These are phyloP conservation scores for Aspergillus sparsus DNA, from an alignment of 495 filamentous ascomycete genomes.

Conservation along the genomic window DNA sequence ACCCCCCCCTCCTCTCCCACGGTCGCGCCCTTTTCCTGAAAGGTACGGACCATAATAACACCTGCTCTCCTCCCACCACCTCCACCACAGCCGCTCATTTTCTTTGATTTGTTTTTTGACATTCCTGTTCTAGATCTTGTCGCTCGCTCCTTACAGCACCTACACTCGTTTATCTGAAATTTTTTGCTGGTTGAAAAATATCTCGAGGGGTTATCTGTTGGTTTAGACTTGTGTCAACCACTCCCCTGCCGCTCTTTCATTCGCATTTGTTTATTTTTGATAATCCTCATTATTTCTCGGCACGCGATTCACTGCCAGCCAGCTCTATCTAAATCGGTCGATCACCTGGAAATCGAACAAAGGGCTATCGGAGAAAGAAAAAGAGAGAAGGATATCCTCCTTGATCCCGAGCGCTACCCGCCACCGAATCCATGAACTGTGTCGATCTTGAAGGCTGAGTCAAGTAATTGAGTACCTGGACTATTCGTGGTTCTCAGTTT, in stretches of 20 bases:
- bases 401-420: constrained; percentile 12
- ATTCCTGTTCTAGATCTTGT: constrained; percentile 29
- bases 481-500: constrained; percentile 11
- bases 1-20: constrained; percentile 27
- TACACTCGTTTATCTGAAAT: constrained; percentile 32
- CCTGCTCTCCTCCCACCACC: constrained; percentile 6
- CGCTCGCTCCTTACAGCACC: constrained; percentile 46
- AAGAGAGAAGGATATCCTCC: constrained; percentile 1
- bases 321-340: constrained; percentile 12
- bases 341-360: constrained; percentile 3
- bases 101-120: constrained; percentile 15
- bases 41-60: constrained; percentile 28
- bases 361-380: constrained; percentile 6
- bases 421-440: constrained; percentile 19
- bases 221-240: constrained; percentile 20
- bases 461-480: constrained; percentile 16
- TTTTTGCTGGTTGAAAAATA: constrained; percentile 18
- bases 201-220: constrained; percentile 31
- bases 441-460: constrained; percentile 14
- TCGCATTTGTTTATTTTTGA: constrained; percentile 22
- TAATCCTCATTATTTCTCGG: constrained; percentile 3
- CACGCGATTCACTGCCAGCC: constrained; percentile 16
- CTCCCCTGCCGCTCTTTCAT: constrained; percentile 45
- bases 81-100: constrained; percentile 4
- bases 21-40: constrained; percentile 34